Conservation (phyloP, 2,329 filamentous ascomycete genomes). For the Aspergillus sp. region DNA sequence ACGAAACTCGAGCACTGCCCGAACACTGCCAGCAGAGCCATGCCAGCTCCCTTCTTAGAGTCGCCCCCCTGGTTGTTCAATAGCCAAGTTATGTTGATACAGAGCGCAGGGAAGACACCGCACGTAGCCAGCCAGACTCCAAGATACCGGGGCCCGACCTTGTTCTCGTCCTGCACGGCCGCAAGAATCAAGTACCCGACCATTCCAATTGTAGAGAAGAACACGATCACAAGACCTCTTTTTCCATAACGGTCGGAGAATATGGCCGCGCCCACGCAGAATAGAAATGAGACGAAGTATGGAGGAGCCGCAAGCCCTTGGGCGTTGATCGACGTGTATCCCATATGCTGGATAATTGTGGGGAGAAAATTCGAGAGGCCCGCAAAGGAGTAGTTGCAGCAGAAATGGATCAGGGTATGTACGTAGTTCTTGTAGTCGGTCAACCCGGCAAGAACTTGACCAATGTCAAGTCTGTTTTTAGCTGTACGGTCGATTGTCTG, state of each 20-base stretch:
- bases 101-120: slow-evolving; percentile 24
- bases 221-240: slow-evolving; percentile 36
- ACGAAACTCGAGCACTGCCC: slow-evolving; percentile 27
- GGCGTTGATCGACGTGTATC: slow-evolving; percentile 39
- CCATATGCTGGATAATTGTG: slow-evolving; percentile 43
- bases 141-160: slow-evolving; percentile 34
- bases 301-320: slow-evolving; percentile 45
- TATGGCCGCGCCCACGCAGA: slow-evolving; percentile 27
- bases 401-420: slow-evolving; percentile 41
- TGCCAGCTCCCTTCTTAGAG: slow-evolving; percentile 25
- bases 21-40: slow-evolving; percentile 24
- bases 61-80: slow-evolving; percentile 27
- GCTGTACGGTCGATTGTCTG: slow-evolving; percentile 18
- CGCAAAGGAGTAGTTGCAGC: slow-evolving; percentile 39
- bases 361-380: slow-evolving; percentile 44
- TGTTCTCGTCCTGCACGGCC: slow-evolving; percentile 23
- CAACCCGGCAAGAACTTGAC: slow-evolving; percentile 36
- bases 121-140: slow-evolving; percentile 39
- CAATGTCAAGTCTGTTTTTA: slow-evolving; percentile 27
- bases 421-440: slow-evolving; percentile 39
- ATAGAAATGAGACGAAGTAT: slow-evolving; percentile 42
- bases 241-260: slow-evolving; percentile 38
- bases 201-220: slow-evolving; percentile 24
- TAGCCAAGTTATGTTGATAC: slow-evolving; percentile 27
- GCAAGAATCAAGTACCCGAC: slow-evolving; percentile 38